Evolutionary conservation across 768 basidiomycete species (phyloP), one percentile per base, ranked within the genome.

Genomic region (Mycena alexandri): DNA sequence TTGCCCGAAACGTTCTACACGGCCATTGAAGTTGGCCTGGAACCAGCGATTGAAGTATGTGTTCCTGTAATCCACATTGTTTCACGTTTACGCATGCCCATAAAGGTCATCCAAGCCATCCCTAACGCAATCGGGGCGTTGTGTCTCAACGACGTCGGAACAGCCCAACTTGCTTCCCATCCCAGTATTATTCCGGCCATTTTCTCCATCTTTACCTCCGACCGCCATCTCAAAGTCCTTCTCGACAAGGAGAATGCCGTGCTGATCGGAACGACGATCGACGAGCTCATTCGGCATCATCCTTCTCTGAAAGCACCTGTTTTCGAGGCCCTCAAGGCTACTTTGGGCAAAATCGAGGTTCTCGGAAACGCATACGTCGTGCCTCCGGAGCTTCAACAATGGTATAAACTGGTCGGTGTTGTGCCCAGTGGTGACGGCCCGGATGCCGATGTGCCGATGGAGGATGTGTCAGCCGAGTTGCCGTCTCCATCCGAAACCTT

Each of bases 261-360:
- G 22, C 81, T 94, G 58, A 89, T 98, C 61, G 98, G 98, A 6
- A 91, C 91, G 5, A 89, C 93, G 24, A 87, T 99, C 24, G 98
- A 99, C 73, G 98, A 99, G 75, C 90, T 99, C 64, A 91, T 97
- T 65, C 89, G 98, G 7, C 98, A 99, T 74, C 98, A 99, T 77
- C 98, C 98, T 4, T 84, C 87, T 1, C 83, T 99, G 52, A 97
- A 95, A 76, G 77, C 85, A 2, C 79, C 90, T 24, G 90, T 98
- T 17, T 93, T 97, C 69, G 89, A 92, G 16, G 87, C 93, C 1
- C 79, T 96, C 67, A 90, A 89, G 65, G 81, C 86, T 1, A 89
- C 92, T 9, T 80, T 98, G 70, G 80, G 84, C 66, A 88, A 86
- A 76, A 89, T 98, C 38, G 91, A 95, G 76, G 88, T 89, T 51